phyloP scores from a whole-genome alignment of 2,329 filamentous ascomycete species.

The Cytospora piceicola region DNA sequence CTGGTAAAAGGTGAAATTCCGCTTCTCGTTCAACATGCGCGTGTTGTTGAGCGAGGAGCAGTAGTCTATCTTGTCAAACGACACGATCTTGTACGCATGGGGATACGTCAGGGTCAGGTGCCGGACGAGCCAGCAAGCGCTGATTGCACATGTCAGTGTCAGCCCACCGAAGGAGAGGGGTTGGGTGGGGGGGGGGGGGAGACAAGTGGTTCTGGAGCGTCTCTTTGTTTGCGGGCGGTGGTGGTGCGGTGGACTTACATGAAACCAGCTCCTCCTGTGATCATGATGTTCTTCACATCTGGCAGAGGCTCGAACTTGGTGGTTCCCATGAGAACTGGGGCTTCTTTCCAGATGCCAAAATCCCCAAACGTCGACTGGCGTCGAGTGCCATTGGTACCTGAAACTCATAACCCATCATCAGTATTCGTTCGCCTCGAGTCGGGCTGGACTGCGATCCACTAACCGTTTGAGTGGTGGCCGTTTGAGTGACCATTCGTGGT shows the following conservation, averaged over 20 bases:
- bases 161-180: background rate
- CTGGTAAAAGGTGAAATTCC: slow-evolving; percentile 79
- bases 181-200: too few species aligned
- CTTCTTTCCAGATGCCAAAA: slow-evolving; percentile 70
- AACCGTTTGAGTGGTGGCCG: slow-evolving; percentile 18
- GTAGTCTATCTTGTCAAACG: slow-evolving; percentile 85
- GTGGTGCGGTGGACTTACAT: slow-evolving; percentile 60
- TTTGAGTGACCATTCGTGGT: slow-evolving; percentile 5
- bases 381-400: slow-evolving; percentile 35
- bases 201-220: background rate
- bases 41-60: slow-evolving; percentile 83
- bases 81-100: slow-evolving; percentile 75
- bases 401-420: slow-evolving; percentile 6
- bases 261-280: slow-evolving; percentile 84
- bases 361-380: slow-evolving; percentile 57
- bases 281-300: slow-evolving; percentile 78
- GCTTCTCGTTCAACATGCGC: slow-evolving; percentile 64
- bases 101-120: slow-evolving; percentile 77
- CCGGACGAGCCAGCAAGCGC: slow-evolving; percentile 81
- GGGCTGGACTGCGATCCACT: slow-evolving; percentile 9
- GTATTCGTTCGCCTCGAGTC: background rate
- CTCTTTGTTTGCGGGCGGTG: background rate
- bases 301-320: slow-evolving; percentile 71
- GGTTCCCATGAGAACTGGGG: slow-evolving; percentile 69
- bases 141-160: slow-evolving; percentile 43